phyloP scores from a whole-genome alignment of 257 asterid genomes.

The Anisodus tanguticus region DNA sequence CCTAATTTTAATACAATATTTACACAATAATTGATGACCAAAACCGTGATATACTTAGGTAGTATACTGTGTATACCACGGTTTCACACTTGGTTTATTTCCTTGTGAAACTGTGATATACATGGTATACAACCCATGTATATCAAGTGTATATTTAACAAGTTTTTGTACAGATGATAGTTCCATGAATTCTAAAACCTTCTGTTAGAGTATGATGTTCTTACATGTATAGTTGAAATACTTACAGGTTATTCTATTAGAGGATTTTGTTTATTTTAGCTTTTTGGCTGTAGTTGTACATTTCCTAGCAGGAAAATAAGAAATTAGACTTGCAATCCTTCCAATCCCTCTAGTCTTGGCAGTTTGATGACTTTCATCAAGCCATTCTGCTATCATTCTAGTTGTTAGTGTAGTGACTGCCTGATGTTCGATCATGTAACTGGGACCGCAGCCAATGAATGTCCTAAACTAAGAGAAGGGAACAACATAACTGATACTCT shows the following conservation, averaged over 20 bases:
- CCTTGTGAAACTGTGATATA: too few relatives aligned
- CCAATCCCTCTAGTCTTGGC: neutral
- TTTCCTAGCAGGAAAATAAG: constrained; percentile 15
- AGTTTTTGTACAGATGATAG: constrained; percentile 28
- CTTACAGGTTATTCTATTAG: constrained; percentile 12
- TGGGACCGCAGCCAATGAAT: neutral
- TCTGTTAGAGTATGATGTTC: constrained; percentile 20
- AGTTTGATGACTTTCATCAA: neutral
- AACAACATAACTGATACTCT: neutral
- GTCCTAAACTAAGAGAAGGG: neutral
- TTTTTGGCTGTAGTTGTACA: neutral
- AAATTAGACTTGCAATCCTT: constrained; percentile 5
- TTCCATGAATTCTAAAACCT: constrained; percentile 18
- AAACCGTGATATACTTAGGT: too few relatives aligned
- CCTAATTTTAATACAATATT: too few relatives aligned
- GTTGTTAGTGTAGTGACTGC: neutral
- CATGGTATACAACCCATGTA: too few relatives aligned
- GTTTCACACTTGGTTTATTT: too few relatives aligned
- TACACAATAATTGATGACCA: too few relatives aligned
- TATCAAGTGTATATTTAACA: too few relatives aligned
- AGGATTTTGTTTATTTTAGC: constrained; percentile 14
- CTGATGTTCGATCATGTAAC: neutral
- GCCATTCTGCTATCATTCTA: neutral
- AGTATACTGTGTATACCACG: too few relatives aligned
- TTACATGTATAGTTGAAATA: neutral